Base-by-base conservation (phyloP, 2,329 filamentous ascomycete species). In the Colletotrichum sp. region DNA sequence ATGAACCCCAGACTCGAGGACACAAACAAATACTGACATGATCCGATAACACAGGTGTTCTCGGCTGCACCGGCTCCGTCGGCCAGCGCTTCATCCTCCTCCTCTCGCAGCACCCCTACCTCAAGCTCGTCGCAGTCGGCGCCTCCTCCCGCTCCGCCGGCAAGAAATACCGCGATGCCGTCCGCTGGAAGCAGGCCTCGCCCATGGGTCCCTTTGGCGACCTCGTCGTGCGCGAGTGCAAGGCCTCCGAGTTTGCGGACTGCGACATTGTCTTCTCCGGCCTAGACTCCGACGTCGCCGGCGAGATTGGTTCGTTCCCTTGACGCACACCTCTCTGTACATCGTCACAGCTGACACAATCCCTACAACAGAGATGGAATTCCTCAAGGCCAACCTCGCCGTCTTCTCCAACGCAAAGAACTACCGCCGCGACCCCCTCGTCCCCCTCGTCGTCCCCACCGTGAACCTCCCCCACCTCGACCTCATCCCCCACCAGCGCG, bases 381-480 rank as follows among this genome's bases (percentile, higher is more conserved):
- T 99, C 85, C 90, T 98, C 82, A 94, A 94, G 83, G 93, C 95
- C 77, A 93, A 98, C 82, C 92, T 98, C 68, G 93, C 95, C 81
- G 94, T 98, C 84, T 99, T 99, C 89, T 98, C 96, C 81, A 99
- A 99, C 85, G 96, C 97, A 68, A 98, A 98, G 87, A 99, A 98
- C 91, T 95, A 98, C 90, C 94, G 97, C 81, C 94, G 94, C 83
- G 93, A 98, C 84, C 95, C 96, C 24, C 89, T 96, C 65, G 96
- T 98, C 3, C 97, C 97, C 13, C 93, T 99, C 82, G 95, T 99
- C 78, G 96, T 99, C 10, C 97, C 97, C 2, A 98, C 96, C 24
- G 96, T 99, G 85, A 99, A 99, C 88, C 92, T 98, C 15, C 87
- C 92, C 59, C 96, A 99, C 86, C 91, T 98, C 81, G 92, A 94